A percentile compares a stretch with the other conserved stretches of the same genome.
Evolutionary conservation across 1,284 basidiomycete genomes (phyloP).

Genomic region (Moniliella sp.): DNA sequence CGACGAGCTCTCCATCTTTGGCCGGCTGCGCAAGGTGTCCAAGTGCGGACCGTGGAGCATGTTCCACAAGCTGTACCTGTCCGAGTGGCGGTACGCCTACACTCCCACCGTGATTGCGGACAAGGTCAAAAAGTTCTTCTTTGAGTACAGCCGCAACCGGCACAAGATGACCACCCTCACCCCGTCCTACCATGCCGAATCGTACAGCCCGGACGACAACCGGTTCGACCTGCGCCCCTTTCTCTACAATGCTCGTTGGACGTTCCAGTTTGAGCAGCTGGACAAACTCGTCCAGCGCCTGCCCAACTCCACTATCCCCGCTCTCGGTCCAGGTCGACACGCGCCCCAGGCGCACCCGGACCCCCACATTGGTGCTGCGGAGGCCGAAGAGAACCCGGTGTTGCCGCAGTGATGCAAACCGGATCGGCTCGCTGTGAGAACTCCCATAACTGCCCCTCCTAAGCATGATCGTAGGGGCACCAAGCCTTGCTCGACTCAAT

Average conservation of each 20-base stretch:
- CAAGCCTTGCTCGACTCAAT: no score
- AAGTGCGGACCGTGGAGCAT: slow-evolving; percentile 92
- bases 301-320: no score
- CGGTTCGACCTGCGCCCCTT: slow-evolving; percentile 87
- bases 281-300: slow-evolving; percentile 47
- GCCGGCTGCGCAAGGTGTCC: slow-evolving; percentile 75
- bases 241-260: slow-evolving; percentile 77
- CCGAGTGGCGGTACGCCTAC: slow-evolving; percentile 54
- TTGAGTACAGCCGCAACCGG: slow-evolving; percentile 80
- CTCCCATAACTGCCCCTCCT: no score
- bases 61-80: slow-evolving; percentile 76
- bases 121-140: slow-evolving; percentile 93
- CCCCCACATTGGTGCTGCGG: no score
- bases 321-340: no score
- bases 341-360: no score
- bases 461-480: no score
- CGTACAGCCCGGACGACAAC: slow-evolving; percentile 89
- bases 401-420: no score
- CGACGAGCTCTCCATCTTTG: slow-evolving; percentile 80
- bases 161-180: slow-evolving; percentile 99
- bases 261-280: slow-evolving; percentile 87
- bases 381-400: no score
- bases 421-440: no score
- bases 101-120: slow-evolving; percentile 53
- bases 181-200: slow-evolving; percentile 85